Evolutionary conservation across 2,329 filamentous ascomycete species (phyloP).

Genomic region (Ophiostoma sp.): DNA sequence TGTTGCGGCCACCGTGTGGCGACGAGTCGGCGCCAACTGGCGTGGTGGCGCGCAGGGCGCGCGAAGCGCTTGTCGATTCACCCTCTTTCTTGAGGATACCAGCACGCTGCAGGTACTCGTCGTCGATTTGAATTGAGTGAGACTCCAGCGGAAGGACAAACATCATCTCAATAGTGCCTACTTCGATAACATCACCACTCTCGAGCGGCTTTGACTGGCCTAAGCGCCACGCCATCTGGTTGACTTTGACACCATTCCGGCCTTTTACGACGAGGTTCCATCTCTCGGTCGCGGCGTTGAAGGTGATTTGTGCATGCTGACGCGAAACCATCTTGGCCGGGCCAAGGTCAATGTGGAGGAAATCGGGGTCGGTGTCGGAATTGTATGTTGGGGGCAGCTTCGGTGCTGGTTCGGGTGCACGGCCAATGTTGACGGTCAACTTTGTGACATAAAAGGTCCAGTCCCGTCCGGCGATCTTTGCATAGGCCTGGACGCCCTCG

Average conservation of each 20-base stretch:
- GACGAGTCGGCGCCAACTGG: slow-evolving; percentile 29
- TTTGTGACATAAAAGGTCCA: slow-evolving; percentile 82
- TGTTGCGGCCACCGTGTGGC: slow-evolving; percentile 27
- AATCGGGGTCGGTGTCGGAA: slow-evolving; percentile 44
- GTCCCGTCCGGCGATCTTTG: slow-evolving; percentile 73
- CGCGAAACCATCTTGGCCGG: slow-evolving; percentile 78
- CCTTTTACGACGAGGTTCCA: slow-evolving; percentile 88
- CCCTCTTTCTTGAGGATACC: slow-evolving; percentile 41
- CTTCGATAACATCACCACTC: slow-evolving; percentile 87
- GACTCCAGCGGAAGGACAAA: slow-evolving; percentile 83
- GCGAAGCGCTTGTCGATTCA: slow-evolving; percentile 19
- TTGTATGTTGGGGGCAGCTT: slow-evolving; percentile 38
- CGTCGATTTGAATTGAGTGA: slow-evolving; percentile 60
- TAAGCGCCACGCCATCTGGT: slow-evolving; percentile 65
- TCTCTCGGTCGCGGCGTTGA: slow-evolving; percentile 59
- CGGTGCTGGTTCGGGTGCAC: slow-evolving; percentile 52
- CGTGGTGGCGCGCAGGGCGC: slow-evolving; percentile 25
- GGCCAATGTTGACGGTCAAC: slow-evolving; percentile 69
- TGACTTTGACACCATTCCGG: slow-evolving; percentile 82
- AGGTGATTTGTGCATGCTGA: slow-evolving; percentile 69
- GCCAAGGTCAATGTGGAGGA: slow-evolving; percentile 81
- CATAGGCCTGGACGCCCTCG: slow-evolving; percentile 66
- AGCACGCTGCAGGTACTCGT: slow-evolving; percentile 64
- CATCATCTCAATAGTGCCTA: slow-evolving; percentile 95
- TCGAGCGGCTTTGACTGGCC: slow-evolving; percentile 61